Percentiles rank a stretch among this genome's conserved stretches.
These are phyloP conservation scores for Colletotrichum coccodes DNA, from an alignment of 2,329 filamentous ascomycete species.

Conservation along the genomic window DNA sequence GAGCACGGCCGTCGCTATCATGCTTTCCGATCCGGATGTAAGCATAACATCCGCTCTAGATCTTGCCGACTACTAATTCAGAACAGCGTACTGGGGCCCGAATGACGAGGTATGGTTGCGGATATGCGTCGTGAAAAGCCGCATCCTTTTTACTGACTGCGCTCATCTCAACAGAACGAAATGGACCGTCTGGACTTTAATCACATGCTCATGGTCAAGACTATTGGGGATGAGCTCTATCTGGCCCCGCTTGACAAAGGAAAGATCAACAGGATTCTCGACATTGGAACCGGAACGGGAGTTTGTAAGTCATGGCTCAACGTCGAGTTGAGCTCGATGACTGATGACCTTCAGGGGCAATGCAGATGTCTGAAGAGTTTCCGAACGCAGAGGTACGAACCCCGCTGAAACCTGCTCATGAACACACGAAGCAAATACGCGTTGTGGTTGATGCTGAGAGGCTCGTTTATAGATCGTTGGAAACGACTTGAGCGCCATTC, in stretches of 20 bases:
- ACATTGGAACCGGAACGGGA: conserved; percentile 70
- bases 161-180: not conserved
- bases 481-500: conserved; percentile 29
- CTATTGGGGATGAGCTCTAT: conserved; percentile 1
- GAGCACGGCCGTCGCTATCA: conserved; percentile 34
- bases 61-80: not conserved
- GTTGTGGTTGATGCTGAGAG: not conserved
- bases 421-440: not conserved
- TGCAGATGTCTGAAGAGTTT: conserved; percentile 15
- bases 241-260: conserved; percentile 13
- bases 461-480: conserved; percentile 3
- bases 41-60: not conserved
- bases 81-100: conserved; percentile 42
- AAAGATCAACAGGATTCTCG: conserved; percentile 54
- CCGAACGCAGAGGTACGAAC: conserved; percentile 2
- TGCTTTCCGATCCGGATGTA: conserved; percentile 26
- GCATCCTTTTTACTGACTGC: not conserved
- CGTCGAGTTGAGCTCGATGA: too few relatives aligned
- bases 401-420: not conserved
- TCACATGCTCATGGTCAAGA: conserved; percentile 12
- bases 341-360: conserved; percentile 6
- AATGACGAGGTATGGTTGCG: conserved; percentile 44
- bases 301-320: conserved; percentile 55
- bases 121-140: not conserved
- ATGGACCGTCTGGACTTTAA: conserved; percentile 20